These are phyloP conservation scores for Acanthochlamys bracteata DNA, from an alignment of 106 monocot genomes.

Conservation along the genomic window DNA sequence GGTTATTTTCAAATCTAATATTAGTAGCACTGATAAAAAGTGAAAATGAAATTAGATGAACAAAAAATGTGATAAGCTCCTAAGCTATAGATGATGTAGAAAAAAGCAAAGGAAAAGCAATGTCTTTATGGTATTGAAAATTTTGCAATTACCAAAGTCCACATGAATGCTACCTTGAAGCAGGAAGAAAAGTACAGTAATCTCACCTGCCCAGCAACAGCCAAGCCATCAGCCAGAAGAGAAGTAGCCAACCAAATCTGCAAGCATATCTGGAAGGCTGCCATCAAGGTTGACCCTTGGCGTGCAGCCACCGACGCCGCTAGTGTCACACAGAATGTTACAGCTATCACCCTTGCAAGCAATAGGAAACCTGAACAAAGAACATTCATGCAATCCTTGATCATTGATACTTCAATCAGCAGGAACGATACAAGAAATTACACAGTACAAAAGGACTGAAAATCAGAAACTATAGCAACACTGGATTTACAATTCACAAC, in stretches of 20 bases:
- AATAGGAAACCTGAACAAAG: conserved; percentile 50
- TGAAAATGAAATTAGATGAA: no score
- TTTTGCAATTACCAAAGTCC: no score
- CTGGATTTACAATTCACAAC: no score
- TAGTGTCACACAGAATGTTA: conserved; percentile 64
- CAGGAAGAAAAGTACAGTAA: neutral
- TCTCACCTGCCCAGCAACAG: conserved; percentile 67
- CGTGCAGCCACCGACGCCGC: conserved; percentile 73
- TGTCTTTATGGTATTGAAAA: no score
- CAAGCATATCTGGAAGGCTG: conserved; percentile 78
- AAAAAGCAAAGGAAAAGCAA: no score
- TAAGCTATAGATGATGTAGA: no score
- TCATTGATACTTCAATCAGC: neutral
- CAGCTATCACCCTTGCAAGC: conserved; percentile 61
- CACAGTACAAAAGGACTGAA: no score
- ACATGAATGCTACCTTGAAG: no score
- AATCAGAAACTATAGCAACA: no score
- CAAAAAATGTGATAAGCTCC: no score
- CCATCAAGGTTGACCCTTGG: conserved; percentile 57
- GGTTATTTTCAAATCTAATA: no score
- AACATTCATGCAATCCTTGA: neutral
- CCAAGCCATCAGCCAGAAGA: conserved; percentile 72
- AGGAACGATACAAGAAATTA: neutral
- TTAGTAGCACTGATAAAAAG: no score
- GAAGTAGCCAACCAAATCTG: conserved; percentile 66